Evolutionary conservation across 306 rosid species (phyloP).

Genomic region (Acacia acuminata): DNA sequence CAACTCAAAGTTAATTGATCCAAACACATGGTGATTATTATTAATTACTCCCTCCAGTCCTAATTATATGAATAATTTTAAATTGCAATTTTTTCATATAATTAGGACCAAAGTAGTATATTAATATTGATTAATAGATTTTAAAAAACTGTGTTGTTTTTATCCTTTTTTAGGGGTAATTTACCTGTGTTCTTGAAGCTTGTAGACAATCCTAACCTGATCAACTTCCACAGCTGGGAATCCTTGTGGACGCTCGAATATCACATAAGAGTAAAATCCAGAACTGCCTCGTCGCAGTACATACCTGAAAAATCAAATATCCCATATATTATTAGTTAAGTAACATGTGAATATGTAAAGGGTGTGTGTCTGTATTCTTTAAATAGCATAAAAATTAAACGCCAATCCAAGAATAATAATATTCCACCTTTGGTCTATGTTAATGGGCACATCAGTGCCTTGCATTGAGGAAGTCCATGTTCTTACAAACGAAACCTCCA

Average conservation of each 20-base stretch:
- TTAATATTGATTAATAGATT: too few relatives aligned
- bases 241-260: slow-evolving; percentile 64
- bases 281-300: slow-evolving; percentile 57
- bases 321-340: background rate
- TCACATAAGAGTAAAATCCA: slow-evolving; percentile 67
- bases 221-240: slow-evolving; percentile 56
- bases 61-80: too few relatives aligned
- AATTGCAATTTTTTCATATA: too few relatives aligned
- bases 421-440: slow-evolving; percentile 68
- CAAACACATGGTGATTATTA: too few relatives aligned
- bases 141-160: background rate
- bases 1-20: too few relatives aligned
- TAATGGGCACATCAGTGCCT: slow-evolving; percentile 49
- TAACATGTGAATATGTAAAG: background rate
- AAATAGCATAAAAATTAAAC: background rate
- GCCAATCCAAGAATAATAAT: background rate
- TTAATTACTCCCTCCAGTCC: too few relatives aligned
- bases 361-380: background rate
- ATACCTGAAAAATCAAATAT: slow-evolving; percentile 42
- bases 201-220: slow-evolving; percentile 66
- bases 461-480: slow-evolving; percentile 49
- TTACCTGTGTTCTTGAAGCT: slow-evolving; percentile 58
- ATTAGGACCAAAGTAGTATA: too few relatives aligned
- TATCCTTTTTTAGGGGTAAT: background rate
- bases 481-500: slow-evolving; percentile 61